Evolutionary conservation across 768 basidiomycete genomes (phyloP).

Genomic region (Suillus plorans): DNA sequence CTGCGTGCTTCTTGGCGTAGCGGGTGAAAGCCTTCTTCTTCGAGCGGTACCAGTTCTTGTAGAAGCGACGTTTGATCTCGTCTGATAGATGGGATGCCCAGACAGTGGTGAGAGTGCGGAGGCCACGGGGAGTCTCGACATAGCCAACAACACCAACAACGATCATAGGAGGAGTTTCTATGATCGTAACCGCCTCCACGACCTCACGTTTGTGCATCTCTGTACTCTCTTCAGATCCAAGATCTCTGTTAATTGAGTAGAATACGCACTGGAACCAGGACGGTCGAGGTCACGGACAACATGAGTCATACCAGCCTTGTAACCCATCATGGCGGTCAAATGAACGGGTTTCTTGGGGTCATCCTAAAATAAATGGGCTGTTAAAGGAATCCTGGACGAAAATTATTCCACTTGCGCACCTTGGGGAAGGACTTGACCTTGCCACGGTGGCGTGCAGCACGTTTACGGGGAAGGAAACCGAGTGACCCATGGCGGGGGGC

Average conservation of each 20-base stretch:
- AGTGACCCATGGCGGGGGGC: constrained; percentile 98
- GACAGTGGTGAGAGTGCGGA: constrained; percentile 97
- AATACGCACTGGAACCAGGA: constrained; percentile 91
- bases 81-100: constrained; percentile 98
- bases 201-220: constrained; percentile 99
- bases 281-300: constrained; percentile 99
- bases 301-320: constrained; percentile 99
- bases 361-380: constrained; percentile 56
- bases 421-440: constrained; percentile 99
- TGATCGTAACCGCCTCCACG: constrained; percentile 93
- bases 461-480: constrained; percentile 96
- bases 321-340: constrained; percentile 97
- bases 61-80: constrained; percentile 98
- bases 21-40: constrained; percentile 99
- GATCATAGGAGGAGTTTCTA: constrained; percentile 97
- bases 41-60: constrained; percentile 99
- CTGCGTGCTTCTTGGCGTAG: constrained; percentile 99
- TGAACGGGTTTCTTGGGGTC: constrained; percentile 99
- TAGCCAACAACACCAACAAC: constrained; percentile 98
- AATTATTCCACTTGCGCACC: constrained; percentile 47
- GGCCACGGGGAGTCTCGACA: constrained; percentile 98
- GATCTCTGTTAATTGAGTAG: background rate
- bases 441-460: constrained; percentile 95
- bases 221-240: constrained; percentile 29
- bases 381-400: constrained; percentile 9